Conservation (phyloP, 495 filamentous ascomycete species). For the Talaromyces stipitatus region DNA sequence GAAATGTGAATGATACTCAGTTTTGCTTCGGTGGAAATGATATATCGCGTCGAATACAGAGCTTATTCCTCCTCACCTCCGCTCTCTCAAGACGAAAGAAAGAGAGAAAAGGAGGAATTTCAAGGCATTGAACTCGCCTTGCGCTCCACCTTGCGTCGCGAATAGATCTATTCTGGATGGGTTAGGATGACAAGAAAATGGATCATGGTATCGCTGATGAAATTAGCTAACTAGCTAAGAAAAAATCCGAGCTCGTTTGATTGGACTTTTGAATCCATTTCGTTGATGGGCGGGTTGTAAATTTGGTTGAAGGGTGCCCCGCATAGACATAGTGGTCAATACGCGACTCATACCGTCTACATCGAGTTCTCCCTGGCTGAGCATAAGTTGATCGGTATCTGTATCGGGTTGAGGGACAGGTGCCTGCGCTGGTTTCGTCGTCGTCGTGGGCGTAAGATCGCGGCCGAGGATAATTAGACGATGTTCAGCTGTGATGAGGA, state of each 20-base stretch:
- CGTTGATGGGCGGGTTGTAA: slow-evolving; percentile 23
- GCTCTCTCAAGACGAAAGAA: not conserved
- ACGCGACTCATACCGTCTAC: slow-evolving; percentile 46
- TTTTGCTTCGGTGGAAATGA: slow-evolving; percentile 10
- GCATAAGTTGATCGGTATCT: slow-evolving; percentile 35
- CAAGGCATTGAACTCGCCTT: slow-evolving; percentile 49
- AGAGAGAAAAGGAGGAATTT: slow-evolving; percentile 26
- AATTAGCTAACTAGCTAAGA: slow-evolving; percentile 27
- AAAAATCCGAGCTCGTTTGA: slow-evolving; percentile 35
- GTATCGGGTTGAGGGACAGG: slow-evolving; percentile 10
- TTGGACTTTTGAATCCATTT: slow-evolving; percentile 1
- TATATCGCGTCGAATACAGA: slow-evolving; percentile 55
- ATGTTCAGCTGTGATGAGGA: slow-evolving; percentile 58
- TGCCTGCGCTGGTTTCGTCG: not conserved
- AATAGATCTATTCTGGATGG: slow-evolving; percentile 12
- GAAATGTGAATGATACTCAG: not conserved
- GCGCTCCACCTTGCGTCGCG: slow-evolving; percentile 51
- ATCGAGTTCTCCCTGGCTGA: slow-evolving; percentile 39
- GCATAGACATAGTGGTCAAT: slow-evolving; percentile 41
- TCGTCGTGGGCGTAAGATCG: not conserved
- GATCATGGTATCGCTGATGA: slow-evolving; percentile 6
- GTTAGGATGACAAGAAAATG: slow-evolving; percentile 1
- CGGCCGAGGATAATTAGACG: slow-evolving; percentile 52
- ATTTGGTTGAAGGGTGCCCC: slow-evolving; percentile 16
- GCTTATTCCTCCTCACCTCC: slow-evolving; percentile 33